phyloP scores from a whole-genome alignment of 805 yeast genomes.

The Ogataea nitratoaversa region DNA sequence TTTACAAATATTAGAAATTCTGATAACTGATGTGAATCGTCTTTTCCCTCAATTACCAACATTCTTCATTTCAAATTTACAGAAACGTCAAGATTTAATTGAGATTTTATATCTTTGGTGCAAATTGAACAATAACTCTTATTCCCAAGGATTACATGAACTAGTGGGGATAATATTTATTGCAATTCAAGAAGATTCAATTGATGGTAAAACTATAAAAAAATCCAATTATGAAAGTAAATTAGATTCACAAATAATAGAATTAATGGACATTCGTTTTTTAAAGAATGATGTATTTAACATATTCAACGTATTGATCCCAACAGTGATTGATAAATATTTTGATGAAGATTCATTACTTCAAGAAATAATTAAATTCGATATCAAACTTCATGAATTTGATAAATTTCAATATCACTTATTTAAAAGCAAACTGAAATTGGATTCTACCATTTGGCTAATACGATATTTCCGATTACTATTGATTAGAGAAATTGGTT shows the following conservation, averaged over 20 bases:
- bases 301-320: constrained; percentile 37
- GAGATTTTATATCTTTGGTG: constrained; percentile 47
- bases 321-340: constrained; percentile 33
- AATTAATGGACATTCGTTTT: constrained; percentile 36
- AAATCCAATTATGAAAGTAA: too few species aligned
- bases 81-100: constrained; percentile 31
- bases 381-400: constrained; percentile 43
- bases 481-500: constrained; percentile 45
- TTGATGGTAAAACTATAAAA: too few species aligned
- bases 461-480: constrained; percentile 47
- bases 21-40: constrained; percentile 49
- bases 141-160: constrained; percentile 55
- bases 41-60: constrained; percentile 41
- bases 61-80: constrained; percentile 25
- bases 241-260: constrained; percentile 34
- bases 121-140: constrained; percentile 35
- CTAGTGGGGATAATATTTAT: constrained; percentile 45
- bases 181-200: constrained; percentile 34
- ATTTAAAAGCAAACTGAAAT: constrained; percentile 38
- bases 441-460: constrained; percentile 52
- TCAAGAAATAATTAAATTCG: constrained; percentile 45
- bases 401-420: constrained; percentile 47
- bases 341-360: constrained; percentile 38
- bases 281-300: constrained; percentile 40
- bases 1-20: constrained; percentile 36